Base-by-base conservation (phyloP, 1,284 basidiomycete genomes). In the Irpex rosettiformis region DNA sequence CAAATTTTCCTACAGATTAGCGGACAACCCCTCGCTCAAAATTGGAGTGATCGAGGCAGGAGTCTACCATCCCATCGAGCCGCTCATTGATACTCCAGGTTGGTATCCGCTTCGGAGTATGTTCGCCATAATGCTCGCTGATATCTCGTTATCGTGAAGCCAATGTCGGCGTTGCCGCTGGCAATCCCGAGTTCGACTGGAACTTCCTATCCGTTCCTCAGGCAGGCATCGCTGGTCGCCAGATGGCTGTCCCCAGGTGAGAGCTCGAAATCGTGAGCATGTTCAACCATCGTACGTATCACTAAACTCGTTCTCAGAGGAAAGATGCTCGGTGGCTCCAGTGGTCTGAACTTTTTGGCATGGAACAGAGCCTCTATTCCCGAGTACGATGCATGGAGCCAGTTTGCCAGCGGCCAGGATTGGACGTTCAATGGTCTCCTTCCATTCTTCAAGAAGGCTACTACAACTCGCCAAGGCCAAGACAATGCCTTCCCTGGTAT, bases 271-370 rank as follows among this genome's bases (percentile, higher is more conserved):
- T 45, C 13, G 7, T 45, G 7, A 7, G 42, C 2, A 21, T 16
- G 7, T 18, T 45, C 42, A 16, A 21, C 21, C 42, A n/a, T 45
- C 10, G 16, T 16, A 37, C 30, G 30, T 16, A 3, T 37, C 8
- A 45, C 42, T 45, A 21, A 45, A 16, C 21, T 16, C 18, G 21
- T 52, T 8, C 30, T 37, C 30, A 58, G 64, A 29, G 64, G 64
- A 16, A 64, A 61, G 54, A 64, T 66, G 61, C 57, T 66, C 4
- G 64, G 65, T 4, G 65, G 65, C 3, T 66, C 64, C 3, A 66
- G 65, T 37, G 65, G 61, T 1, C 37, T 66, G 10, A 65, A 65
- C 55, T 56, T 45, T 45, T 58, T 63, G 56, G 62, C 60, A 4
- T 66, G 65, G 65, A 55, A 59, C 42, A 58, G 65, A 13, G 64